Percentiles rank a stretch among this genome's conserved stretches.
Conservation (phyloP, 306 rosid genomes). For the Macrotyloma uniflorum region DNA sequence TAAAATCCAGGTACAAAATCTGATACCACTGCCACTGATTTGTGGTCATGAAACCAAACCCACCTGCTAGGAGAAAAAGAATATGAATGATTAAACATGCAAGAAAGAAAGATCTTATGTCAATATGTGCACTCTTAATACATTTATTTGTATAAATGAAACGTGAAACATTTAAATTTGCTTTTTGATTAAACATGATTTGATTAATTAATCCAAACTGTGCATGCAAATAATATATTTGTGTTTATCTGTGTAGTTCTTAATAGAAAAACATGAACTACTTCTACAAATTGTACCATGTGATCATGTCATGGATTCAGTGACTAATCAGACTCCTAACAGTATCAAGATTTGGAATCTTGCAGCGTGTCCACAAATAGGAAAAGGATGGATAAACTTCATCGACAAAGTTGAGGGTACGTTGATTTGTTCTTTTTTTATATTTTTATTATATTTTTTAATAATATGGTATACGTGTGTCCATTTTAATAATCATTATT, state of each 20-base stretch:
- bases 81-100: slow-evolving; percentile 22
- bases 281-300: background rate
- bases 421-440: background rate
- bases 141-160: background rate
- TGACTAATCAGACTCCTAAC: background rate
- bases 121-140: background rate
- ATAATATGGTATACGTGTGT: too few relatives aligned
- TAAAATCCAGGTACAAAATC: background rate
- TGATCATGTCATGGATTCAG: background rate
- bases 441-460: too few relatives aligned
- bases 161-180: background rate
- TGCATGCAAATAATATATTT: background rate
- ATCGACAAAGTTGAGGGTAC: background rate
- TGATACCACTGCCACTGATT: slow-evolving; percentile 11
- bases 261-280: background rate
- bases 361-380: background rate
- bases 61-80: slow-evolving; percentile 35
- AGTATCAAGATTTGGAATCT: background rate
- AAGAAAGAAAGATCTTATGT: slow-evolving; percentile 25
- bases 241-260: background rate
- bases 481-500: too few relatives aligned
- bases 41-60: slow-evolving; percentile 34
- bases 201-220: background rate
- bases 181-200: background rate
- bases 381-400: slow-evolving; percentile 4